phyloP scores from a whole-genome alignment of 208 protist genomes.

The Crithidia bombi region DNA sequence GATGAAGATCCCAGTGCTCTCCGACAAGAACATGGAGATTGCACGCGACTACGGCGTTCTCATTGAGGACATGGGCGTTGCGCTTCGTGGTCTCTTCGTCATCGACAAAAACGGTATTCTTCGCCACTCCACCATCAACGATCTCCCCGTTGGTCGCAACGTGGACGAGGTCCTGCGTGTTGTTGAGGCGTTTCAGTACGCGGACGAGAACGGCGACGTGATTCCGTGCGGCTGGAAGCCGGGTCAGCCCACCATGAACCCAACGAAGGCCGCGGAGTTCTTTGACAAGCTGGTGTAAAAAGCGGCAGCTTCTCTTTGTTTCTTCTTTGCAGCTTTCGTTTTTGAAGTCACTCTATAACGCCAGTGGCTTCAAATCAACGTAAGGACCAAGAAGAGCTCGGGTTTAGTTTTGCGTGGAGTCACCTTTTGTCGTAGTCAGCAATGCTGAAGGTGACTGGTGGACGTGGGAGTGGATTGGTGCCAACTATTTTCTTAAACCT shows the following conservation, averaged over 20 bases:
- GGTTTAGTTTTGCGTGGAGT: background rate
- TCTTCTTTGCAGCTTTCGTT: background rate
- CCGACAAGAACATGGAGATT: slow-evolving; percentile 95
- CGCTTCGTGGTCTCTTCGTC: slow-evolving; percentile 95
- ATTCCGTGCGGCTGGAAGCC: slow-evolving; percentile 96
- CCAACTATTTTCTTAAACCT: slow-evolving; percentile 1
- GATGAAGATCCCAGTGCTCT: slow-evolving; percentile 96
- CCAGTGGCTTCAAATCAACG: background rate
- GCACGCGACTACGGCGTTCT: slow-evolving; percentile 95
- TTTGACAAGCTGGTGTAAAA: slow-evolving; percentile 89
- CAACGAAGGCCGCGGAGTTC: slow-evolving; percentile 90
- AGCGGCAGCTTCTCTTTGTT: background rate
- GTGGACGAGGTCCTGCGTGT: slow-evolving; percentile 97
- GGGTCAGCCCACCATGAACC: slow-evolving; percentile 92
- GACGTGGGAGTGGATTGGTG: background rate
- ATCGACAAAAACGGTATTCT: slow-evolving; percentile 95
- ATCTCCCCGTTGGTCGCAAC: slow-evolving; percentile 95
- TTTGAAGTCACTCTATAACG: background rate
- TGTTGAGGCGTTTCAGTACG: slow-evolving; percentile 96
- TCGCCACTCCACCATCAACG: slow-evolving; percentile 94
- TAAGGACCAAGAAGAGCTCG: background rate
- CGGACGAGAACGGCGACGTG: slow-evolving; percentile 95
- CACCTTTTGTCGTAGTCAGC: no score
- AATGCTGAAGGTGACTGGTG: no score
- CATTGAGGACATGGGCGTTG: slow-evolving; percentile 84